Conservation (phyloP, 2,329 filamentous ascomycete genomes). For the Kalmusia sp. region DNA sequence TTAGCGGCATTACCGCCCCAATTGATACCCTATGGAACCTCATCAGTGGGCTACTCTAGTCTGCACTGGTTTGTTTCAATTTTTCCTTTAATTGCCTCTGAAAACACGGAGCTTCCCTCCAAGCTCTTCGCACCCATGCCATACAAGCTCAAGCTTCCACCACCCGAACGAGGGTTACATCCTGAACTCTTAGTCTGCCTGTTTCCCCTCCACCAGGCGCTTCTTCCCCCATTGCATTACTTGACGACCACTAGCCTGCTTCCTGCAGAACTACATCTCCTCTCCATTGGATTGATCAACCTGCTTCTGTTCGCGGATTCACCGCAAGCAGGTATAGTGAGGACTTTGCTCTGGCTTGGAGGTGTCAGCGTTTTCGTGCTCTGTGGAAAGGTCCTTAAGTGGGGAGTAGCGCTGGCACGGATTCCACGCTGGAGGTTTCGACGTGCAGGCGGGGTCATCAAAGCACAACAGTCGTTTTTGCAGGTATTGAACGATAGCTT, state of each 20-base stretch:
- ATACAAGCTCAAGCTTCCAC: constrained; percentile 43
- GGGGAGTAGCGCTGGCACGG: constrained; percentile 84
- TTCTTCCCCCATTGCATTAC: constrained; percentile 76
- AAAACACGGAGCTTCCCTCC: constrained; percentile 50
- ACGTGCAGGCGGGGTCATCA: constrained; percentile 57
- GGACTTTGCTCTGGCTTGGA: constrained; percentile 60
- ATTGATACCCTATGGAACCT: constrained; percentile 71
- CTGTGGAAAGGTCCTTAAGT: constrained; percentile 77
- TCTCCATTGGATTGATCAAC: constrained; percentile 84
- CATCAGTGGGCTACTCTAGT: constrained; percentile 65
- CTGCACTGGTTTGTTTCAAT: constrained; percentile 83
- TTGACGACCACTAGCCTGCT: constrained; percentile 90
- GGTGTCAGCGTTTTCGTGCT: constrained; percentile 76
- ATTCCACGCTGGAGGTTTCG: constrained; percentile 92
- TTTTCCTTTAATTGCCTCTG: constrained; percentile 67
- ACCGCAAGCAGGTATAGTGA: constrained; percentile 54
- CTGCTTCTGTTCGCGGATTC: constrained; percentile 78
- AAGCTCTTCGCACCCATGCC: constrained; percentile 41
- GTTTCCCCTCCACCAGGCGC: constrained; percentile 82
- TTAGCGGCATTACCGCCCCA: constrained; percentile 77
- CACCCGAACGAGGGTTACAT: constrained; percentile 49
- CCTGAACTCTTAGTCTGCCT: constrained; percentile 69
- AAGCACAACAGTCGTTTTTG: constrained; percentile 52
- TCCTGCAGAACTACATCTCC: constrained; percentile 83
- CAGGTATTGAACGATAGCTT: constrained; percentile 49